Base-by-base conservation (phyloP, 371 early-diverging fungal species). In the Apophysomyces ossiformis region DNA sequence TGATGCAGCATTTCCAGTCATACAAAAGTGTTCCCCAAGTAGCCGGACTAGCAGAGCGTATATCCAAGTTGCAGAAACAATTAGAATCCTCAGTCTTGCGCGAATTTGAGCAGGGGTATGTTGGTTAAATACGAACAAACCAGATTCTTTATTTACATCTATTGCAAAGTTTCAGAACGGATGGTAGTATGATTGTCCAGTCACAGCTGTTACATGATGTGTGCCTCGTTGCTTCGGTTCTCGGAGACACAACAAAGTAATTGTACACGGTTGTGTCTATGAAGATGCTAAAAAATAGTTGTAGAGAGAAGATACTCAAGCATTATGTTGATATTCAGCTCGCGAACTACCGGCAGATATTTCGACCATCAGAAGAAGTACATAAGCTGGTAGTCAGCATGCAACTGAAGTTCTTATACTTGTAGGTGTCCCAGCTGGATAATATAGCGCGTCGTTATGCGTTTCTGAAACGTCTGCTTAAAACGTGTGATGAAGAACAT, bases 391-490 rank as follows among this genome's bases (percentile, higher is more conserved):
- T 50, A 50, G 0, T 5, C 54, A 26, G 7, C 8, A 50, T 50
- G 1, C 11, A 21, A 9, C 7, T 18, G 9, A 5, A 21, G 32
- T 16, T 18, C 0, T 4, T 21, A 5, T n/a, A 50, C 54, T 47
- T 7, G 9, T 64, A 90, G 87, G 86, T 92, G 4, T 89, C 95
- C 16, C 90, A 92, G 35, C 73, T 98, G 4, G 95, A 92, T 43
- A 89, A 95, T 61, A 86, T 95, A 0, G 87, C 94, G 1, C 83
- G 96, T 21, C 85, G 99, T n/a, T 97, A 93, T 76, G 92, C 98
- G 1, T 97, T 96, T 90, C 74, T 98, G 44, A 93, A 95, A 67
- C 87, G 97, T 39, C 76, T 92, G 11, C 69, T 96, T 35, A 94
- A 94, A 71, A 86, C 84, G 6, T 90, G 88, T 69, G 93, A 95